Evolutionary conservation across 805 yeast genomes (phyloP), one percentile per base, ranked within the genome.

Genomic region (Metschnikowia colocasiae): DNA sequence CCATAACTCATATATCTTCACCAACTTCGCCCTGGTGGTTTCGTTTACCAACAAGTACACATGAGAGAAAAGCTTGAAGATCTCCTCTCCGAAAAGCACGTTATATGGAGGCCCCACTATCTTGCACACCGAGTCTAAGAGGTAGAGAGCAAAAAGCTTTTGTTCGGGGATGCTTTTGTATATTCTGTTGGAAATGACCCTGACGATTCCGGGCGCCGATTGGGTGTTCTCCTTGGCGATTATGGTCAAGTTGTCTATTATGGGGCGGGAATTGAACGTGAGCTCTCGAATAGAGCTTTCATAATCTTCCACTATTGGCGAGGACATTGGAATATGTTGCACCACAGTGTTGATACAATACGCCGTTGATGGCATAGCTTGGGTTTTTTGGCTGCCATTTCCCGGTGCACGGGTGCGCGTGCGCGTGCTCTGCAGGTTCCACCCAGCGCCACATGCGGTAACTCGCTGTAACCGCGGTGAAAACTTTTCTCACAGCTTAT

Each of bases 81-180:
- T 68, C 52, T 83, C 82, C 53, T 80, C 74, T 44, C 91, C 84
- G 62, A 94, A 81, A 43, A 87, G 64, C 6, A 82, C 74, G n/a
- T 89, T 87, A 63, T 92, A 94, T 1, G 98, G 97, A 51, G 83
- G 78, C 7, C 97, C 97, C 27, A 88, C 83, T 59, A 84, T 87
- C 65, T 94, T 94, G 68, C 92, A 86, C 40, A 94, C 86, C 15
- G 97, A 90, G 64, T 94, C 98, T 47, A 94, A 67, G 39, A 92
- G 74, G 61, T 92, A 94, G 50, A 94, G 74, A 3, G 94, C 82
- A 57, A 80, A 94, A 40, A 94, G 74, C 65, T 94, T 94, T 54
- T 87, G 91, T 10, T 79, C 76, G 1, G 97, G 97, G 2, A 87
- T 78, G 59, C 94, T 78, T 63, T 80, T 83, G 54, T 78, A 75